These are phyloP conservation scores for Castanospermum australe DNA, from an alignment of 306 rosid genomes.

Conservation along the genomic window DNA sequence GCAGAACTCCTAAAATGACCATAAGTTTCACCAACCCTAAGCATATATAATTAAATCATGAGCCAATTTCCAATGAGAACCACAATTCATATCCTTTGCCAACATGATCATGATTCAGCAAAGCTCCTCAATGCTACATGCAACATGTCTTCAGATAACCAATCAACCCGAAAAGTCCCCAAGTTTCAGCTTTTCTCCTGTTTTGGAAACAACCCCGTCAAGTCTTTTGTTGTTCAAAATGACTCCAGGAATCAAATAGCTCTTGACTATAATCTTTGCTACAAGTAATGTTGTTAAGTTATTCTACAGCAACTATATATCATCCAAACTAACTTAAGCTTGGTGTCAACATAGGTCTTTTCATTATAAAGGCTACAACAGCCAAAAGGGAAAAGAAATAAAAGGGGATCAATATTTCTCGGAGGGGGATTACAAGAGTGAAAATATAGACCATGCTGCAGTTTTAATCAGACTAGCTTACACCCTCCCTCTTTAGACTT, in stretches of 20 bases:
- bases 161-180: not conserved
- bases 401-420: not conserved
- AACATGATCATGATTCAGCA: not conserved
- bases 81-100: not conserved
- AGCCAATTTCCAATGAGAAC: not conserved
- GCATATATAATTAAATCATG: not conserved
- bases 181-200: not conserved
- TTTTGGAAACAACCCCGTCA: not conserved
- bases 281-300: not conserved
- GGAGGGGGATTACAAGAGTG: not conserved
- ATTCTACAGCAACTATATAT: not conserved
- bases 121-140: not conserved
- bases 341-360: not conserved
- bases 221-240: not conserved
- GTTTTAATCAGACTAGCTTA: not conserved
- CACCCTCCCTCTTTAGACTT: not conserved
- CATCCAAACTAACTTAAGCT: not conserved
- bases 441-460: not conserved
- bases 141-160: not conserved
- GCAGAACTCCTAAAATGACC: not conserved
- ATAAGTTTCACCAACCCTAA: not conserved
- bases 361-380: not conserved
- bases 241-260: not conserved
- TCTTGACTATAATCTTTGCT: not conserved
- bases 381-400: not conserved